phyloP scores from a whole-genome alignment of 257 asterid species.

The Solanum rostratum region DNA sequence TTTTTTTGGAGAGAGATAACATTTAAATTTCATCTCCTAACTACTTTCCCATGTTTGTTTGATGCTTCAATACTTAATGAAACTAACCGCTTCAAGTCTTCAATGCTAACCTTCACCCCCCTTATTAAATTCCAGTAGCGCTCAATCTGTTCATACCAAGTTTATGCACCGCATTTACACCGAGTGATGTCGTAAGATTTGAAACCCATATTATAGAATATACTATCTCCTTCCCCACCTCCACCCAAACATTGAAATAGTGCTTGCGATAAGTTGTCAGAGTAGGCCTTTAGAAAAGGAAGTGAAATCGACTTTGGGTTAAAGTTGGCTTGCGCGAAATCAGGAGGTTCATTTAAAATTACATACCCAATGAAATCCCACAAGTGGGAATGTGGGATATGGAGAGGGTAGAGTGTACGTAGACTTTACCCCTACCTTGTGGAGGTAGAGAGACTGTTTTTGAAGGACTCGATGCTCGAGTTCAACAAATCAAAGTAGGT shows the following conservation, averaged over 20 bases:
- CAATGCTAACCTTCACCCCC: background rate
- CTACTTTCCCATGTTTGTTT: background rate
- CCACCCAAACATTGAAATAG: background rate
- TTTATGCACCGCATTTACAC: background rate
- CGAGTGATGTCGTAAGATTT: background rate
- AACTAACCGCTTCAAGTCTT: background rate
- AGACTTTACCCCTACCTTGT: background rate
- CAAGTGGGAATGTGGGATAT: background rate
- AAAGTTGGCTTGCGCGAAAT: background rate
- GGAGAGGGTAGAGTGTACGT: background rate
- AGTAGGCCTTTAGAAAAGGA: background rate
- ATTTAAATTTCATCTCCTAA: background rate
- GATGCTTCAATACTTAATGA: background rate
- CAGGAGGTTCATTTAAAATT: background rate
- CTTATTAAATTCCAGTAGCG: background rate
- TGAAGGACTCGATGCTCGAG: background rate
- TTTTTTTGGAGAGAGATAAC: too few species aligned
- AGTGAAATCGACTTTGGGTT: background rate
- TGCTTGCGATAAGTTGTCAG: background rate
- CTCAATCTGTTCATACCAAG: background rate
- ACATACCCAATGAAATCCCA: background rate
- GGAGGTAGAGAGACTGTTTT: background rate
- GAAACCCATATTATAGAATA: background rate
- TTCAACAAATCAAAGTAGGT: background rate
- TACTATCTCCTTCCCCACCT: background rate